Base-by-base conservation (phyloP, 805 yeast genomes). In the Cyberlindnera maritima region DNA sequence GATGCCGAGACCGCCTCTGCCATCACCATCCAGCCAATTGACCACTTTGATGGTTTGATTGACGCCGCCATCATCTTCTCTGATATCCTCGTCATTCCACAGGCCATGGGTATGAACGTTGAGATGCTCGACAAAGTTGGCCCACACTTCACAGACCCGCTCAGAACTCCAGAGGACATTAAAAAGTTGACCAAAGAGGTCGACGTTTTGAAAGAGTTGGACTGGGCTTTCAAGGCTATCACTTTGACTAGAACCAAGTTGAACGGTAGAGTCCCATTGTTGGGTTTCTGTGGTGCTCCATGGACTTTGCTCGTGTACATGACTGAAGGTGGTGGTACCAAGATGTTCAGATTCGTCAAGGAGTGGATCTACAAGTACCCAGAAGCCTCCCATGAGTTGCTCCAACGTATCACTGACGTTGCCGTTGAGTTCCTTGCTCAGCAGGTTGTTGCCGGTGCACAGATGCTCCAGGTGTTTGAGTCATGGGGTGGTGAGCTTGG, bases 401-500 rank as follows among this genome's bases (percentile, higher is more conserved):
- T 94, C 52, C 87, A 83, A 64, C 82, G 81, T 48, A 81, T 85
- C 53, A 85, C 97, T 20, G 92, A 88, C 51, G 89, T 87, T 25
- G 94, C 97, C 46, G 73, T 92, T 33, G 98, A 92, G 65, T 94
- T 92, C 62, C 75, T 94, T 60, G 96, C 96, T 3, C 87, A 84
- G 60, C 99, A 94, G 69, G 96, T 94, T 38, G 81, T 83, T 56
- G 99, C 99, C 2, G 99, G 99, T 57, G 98, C 98, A 31, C 99
- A 94, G 71, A 90, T 94, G 83, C 75, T 94, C 50, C 99, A 94
- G 69, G 90, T 94, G 31, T 94, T 94, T 63, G 99, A 94, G 64
- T 86, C 96, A 32, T 91, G 97, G 96, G 99, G 96, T 47, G 96
- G 98, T 43, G 98, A 94, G 69, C 75, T 94, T 48, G 94, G 96